phyloP scores from a whole-genome alignment of 2,329 filamentous ascomycete genomes.

The Gliomastix tumulicola region DNA sequence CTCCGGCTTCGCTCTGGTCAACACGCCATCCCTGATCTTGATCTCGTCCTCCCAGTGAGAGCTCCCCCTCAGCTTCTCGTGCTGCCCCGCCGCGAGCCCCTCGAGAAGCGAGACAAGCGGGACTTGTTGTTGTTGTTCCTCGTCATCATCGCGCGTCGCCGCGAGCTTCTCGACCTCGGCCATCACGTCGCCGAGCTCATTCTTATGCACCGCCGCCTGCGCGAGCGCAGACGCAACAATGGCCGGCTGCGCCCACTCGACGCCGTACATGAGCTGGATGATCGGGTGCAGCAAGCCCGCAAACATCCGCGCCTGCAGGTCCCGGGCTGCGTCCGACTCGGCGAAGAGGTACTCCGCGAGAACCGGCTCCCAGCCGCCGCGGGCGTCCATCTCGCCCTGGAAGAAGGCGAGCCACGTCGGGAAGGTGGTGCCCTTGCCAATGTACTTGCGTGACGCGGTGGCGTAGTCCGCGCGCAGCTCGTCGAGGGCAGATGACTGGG shows the following conservation, averaged over 20 bases:
- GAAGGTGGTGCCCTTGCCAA: conserved; percentile 60
- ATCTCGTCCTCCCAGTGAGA: conserved; percentile 44
- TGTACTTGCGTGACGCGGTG: conserved; percentile 42
- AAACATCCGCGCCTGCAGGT: conserved; percentile 63
- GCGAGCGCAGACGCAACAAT: conserved; percentile 76
- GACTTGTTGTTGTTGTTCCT: too few species aligned
- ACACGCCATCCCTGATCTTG: conserved; percentile 62
- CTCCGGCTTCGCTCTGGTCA: conserved; percentile 54
- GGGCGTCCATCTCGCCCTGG: conserved; percentile 60
- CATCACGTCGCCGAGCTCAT: conserved; percentile 49
- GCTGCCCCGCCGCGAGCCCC: conserved; percentile 35
- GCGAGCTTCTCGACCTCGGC: conserved; percentile 37
- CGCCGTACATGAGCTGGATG: conserved; percentile 77
- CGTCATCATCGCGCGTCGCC: conserved; percentile 19
- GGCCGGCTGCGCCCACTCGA: conserved; percentile 77
- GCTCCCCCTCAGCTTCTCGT: conserved; percentile 50
- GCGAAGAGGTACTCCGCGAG: conserved; percentile 64
- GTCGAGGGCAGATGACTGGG: conserved; percentile 41
- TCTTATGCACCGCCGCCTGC: conserved; percentile 63
- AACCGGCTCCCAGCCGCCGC: conserved; percentile 49
- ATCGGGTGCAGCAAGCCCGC: conserved; percentile 69
- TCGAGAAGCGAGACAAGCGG: conserved; percentile 54
- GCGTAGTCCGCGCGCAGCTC: conserved; percentile 47
- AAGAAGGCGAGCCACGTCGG: conserved; percentile 73
- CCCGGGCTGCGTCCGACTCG: conserved; percentile 54